Evolutionary conservation across 768 basidiomycete genomes (phyloP).

Genomic region (Leccinum pellstonianum): DNA sequence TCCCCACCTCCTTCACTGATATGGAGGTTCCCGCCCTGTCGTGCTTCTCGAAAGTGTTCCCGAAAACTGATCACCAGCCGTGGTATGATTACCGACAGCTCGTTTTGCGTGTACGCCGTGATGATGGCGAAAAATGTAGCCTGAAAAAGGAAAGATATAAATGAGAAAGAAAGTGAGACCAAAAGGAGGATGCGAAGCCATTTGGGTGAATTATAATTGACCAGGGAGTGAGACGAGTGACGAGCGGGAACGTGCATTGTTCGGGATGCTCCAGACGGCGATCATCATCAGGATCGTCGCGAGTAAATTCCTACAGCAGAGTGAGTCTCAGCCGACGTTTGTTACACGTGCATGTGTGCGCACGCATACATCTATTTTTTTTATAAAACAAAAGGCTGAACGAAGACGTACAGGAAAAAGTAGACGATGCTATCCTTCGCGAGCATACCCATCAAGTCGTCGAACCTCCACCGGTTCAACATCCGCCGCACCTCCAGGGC

Average conservation of each 20-base stretch:
- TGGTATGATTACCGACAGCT: slow-evolving; percentile 18
- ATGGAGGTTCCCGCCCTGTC: neutral
- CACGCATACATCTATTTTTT: neutral
- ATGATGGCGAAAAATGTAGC: slow-evolving; percentile 11
- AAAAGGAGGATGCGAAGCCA: neutral
- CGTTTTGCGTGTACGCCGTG: slow-evolving; percentile 20
- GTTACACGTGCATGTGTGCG: neutral
- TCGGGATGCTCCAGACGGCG: slow-evolving; percentile 12
- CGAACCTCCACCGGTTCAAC: slow-evolving; percentile 8
- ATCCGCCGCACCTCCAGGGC: slow-evolving; percentile 8
- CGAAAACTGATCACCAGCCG: slow-evolving; percentile 22
- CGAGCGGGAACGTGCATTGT: slow-evolving; percentile 8
- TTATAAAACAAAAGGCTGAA: neutral
- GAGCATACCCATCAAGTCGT: slow-evolving; percentile 18
- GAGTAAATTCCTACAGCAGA: slow-evolving; percentile 14
- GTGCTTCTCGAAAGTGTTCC: slow-evolving; percentile 10
- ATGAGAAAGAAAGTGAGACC: neutral
- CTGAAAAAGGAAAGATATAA: neutral
- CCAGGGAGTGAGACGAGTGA: neutral
- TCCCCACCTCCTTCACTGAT: neutral
- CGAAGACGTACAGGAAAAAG: slow-evolving; percentile 17
- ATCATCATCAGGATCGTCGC: slow-evolving; percentile 19
- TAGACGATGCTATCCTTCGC: slow-evolving; percentile 20
- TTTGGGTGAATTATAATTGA: neutral
- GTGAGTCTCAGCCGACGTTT: neutral